These are phyloP conservation scores for Agapanthus africanus DNA, from an alignment of 106 monocot genomes.

Conservation along the genomic window DNA sequence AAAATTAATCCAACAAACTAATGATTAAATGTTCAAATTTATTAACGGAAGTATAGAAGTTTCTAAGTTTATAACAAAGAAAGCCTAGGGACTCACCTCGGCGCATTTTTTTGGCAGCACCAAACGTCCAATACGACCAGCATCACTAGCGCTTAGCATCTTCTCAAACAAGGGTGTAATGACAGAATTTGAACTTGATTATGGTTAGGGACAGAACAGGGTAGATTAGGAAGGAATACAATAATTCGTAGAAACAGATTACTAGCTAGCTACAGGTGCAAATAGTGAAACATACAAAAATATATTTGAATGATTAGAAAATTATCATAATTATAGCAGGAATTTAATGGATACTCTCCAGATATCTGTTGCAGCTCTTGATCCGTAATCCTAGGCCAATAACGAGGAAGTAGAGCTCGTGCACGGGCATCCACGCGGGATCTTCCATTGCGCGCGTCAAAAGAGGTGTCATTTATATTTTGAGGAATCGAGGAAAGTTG, in stretches of 20 bases:
- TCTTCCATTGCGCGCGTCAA: conserved; percentile 50
- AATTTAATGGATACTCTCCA: conserved; percentile 75
- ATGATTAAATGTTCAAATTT: no score
- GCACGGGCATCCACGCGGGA: conserved; percentile 39
- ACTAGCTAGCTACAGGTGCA: not conserved
- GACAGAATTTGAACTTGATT: conserved; percentile 67
- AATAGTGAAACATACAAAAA: not conserved
- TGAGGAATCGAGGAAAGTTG: conserved; percentile 22
- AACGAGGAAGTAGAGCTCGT: conserved; percentile 56
- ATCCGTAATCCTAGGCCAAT: conserved; percentile 80
- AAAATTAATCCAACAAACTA: no score
- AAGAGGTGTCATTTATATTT: conserved; percentile 7
- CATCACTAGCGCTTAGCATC: conserved; percentile 97
- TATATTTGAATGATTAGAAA: not conserved
- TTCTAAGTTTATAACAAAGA: no score
- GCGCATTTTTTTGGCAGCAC: conserved; percentile 98
- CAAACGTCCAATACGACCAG: conserved; percentile 92
- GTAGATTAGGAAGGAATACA: conserved; percentile 10
- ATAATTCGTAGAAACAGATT: not conserved
- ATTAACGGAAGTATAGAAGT: no score
- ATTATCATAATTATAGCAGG: not conserved
- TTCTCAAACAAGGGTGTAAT: conserved; percentile 97
- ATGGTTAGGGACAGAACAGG: conserved; percentile 40
- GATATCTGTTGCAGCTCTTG: conserved; percentile 79
- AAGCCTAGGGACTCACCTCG: conserved; percentile 87